phyloP scores from a whole-genome alignment of 352 stramenopile genomes.

The Globisporangium emineosum region DNA sequence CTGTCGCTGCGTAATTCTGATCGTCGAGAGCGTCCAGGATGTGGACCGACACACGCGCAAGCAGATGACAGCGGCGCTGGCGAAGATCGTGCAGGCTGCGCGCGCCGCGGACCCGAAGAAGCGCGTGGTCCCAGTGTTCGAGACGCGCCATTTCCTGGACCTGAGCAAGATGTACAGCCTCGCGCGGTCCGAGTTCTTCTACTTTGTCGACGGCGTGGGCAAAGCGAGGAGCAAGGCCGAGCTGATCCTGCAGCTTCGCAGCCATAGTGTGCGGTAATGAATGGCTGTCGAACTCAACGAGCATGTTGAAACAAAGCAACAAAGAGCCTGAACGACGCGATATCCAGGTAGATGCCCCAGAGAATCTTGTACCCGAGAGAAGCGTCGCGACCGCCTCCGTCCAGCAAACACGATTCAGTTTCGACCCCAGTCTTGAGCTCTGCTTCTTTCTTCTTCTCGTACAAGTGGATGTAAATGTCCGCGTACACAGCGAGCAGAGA shows the following conservation, averaged over 20 bases:
- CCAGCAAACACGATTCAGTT: too few relatives aligned
- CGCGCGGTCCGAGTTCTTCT: conserved; percentile 59
- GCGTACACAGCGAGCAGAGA: too few relatives aligned
- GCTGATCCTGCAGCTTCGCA: conserved; percentile 41
- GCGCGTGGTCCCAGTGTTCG: conserved; percentile 53
- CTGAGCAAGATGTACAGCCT: conserved; percentile 78
- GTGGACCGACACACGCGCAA: conserved; percentile 29
- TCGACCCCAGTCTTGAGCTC: too few relatives aligned
- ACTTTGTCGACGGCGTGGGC: conserved; percentile 55
- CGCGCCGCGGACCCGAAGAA: conserved; percentile 23
- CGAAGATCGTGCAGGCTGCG: conserved; percentile 33
- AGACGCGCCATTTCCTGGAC: conserved; percentile 58
- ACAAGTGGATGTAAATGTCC: too few relatives aligned
- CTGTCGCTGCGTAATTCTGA: conserved; percentile 30
- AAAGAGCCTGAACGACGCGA: too few relatives aligned
- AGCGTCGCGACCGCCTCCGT: too few relatives aligned
- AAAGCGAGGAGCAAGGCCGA: conserved; percentile 31
- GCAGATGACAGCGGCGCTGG: conserved; percentile 37
- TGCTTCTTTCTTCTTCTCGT: too few relatives aligned
- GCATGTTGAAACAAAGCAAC: too few relatives aligned
- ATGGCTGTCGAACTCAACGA: too few relatives aligned
- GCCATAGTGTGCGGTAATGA: conserved; percentile 2
- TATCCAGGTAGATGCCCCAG: too few relatives aligned
- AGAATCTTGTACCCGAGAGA: too few relatives aligned
- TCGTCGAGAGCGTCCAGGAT: conserved; percentile 34